A percentile compares a stretch with the other conserved stretches of the same genome.
phyloP scores from a whole-genome alignment of 148 eudicot species.

The Mesembryanthemum crystallinum region DNA sequence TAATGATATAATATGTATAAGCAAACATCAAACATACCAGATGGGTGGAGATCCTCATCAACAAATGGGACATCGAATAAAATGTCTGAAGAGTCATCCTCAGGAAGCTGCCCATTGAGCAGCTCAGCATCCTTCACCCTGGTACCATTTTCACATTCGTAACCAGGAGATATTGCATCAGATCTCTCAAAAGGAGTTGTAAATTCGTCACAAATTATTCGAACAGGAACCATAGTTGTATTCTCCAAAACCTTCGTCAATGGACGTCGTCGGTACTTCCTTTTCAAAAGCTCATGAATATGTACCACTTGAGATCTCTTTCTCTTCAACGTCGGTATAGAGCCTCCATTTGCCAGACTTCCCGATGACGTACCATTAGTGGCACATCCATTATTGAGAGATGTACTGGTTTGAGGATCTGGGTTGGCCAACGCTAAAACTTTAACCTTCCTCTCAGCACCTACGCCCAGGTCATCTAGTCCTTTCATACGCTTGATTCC shows the following conservation, averaged over 20 bases:
- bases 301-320: slow-evolving; percentile 62
- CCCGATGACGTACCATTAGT: slow-evolving; percentile 19
- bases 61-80: slow-evolving; percentile 70
- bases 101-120: slow-evolving; percentile 31
- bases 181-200: slow-evolving; percentile 48
- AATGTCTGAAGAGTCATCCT: slow-evolving; percentile 33
- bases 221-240: slow-evolving; percentile 66
- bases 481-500: slow-evolving; percentile 87
- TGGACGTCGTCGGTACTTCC: slow-evolving; percentile 59
- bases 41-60: slow-evolving; percentile 39
- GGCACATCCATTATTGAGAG: slow-evolving; percentile 8
- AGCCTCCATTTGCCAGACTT: slow-evolving; percentile 36
- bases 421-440: slow-evolving; percentile 30
- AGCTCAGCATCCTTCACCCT: slow-evolving; percentile 41
- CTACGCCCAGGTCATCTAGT: slow-evolving; percentile 68
- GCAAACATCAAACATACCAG: slow-evolving; percentile 46
- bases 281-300: slow-evolving; percentile 62
- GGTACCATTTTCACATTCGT: slow-evolving; percentile 45
- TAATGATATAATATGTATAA: too few relatives aligned
- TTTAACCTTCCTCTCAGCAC: slow-evolving; percentile 21
- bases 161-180: slow-evolving; percentile 42
- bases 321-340: slow-evolving; percentile 43
- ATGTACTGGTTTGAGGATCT: slow-evolving; percentile 14
- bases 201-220: slow-evolving; percentile 55
- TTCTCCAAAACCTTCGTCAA: slow-evolving; percentile 71